Evolutionary conservation across 257 asterid genomes (phyloP).

Genomic region (Rehmannia glutinosa): DNA sequence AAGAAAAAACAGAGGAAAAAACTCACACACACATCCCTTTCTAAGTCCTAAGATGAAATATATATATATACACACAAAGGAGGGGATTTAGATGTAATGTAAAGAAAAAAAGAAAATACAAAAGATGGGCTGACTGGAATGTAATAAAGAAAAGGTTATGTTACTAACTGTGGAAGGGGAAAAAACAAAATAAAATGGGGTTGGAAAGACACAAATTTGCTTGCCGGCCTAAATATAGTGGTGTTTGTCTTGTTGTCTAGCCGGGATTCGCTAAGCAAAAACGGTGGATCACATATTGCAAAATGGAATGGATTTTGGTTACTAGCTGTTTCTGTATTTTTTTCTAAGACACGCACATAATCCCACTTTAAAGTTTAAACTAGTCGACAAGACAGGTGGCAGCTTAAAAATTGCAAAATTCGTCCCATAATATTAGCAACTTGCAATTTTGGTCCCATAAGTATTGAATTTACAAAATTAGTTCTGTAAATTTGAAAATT

Average conservation of each 20-base stretch:
- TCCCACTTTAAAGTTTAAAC: slow-evolving; percentile 2
- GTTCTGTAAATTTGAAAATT: no score
- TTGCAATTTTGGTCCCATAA: no score
- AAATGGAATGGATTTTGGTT: background rate
- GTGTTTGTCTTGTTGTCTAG: slow-evolving; percentile 24
- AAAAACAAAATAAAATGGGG: background rate
- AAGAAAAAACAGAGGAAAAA: background rate
- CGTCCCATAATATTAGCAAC: no score
- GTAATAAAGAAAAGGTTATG: background rate
- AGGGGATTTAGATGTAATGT: background rate
- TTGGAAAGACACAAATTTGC: background rate
- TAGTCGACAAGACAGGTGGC: slow-evolving; percentile 7
- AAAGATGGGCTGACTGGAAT: slow-evolving; percentile 3
- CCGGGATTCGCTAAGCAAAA: slow-evolving; percentile 8
- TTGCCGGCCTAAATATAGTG: slow-evolving; percentile 31
- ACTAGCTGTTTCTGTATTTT: background rate
- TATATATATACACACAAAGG: no score
- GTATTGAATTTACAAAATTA: no score
- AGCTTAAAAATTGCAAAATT: no score
- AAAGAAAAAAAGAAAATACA: background rate
- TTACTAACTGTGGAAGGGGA: slow-evolving; percentile 1
- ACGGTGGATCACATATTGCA: background rate
- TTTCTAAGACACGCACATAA: background rate
- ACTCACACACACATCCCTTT: background rate
- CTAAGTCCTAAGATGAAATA: slow-evolving; percentile 15